A percentile compares a stretch with the other conserved stretches of the same genome.
Conservation (phyloP, 805 yeast genomes). For the Yarrowia sp. region DNA sequence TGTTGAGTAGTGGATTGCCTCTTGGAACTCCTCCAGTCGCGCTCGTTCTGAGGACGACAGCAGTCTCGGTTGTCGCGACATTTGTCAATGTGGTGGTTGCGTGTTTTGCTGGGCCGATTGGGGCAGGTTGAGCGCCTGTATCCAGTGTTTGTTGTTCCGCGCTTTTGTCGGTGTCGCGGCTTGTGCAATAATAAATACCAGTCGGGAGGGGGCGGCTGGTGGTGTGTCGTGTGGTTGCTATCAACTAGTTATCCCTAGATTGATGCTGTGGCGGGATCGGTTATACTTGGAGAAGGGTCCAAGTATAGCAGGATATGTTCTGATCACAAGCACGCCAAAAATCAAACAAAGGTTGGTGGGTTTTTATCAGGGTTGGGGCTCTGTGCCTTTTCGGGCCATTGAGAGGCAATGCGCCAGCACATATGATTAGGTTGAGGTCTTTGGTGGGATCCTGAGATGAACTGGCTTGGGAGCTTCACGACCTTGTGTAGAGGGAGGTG, state of each 20-base stretch:
- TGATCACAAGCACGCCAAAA: conserved; percentile 19
- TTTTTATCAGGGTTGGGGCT: conserved; percentile 6
- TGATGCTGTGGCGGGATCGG: not conserved
- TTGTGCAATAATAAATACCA: not conserved
- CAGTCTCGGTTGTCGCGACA: conserved; percentile 47
- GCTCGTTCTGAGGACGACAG: conserved; percentile 80
- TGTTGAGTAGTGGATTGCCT: conserved; percentile 90
- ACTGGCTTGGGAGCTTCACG: too few relatives aligned
- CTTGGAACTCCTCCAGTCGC: conserved; percentile 85
- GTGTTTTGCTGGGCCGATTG: not conserved
- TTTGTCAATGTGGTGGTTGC: not conserved
- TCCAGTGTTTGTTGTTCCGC: not conserved
- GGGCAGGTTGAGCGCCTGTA: not conserved
- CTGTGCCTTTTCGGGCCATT: not conserved
- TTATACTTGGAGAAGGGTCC: not conserved
- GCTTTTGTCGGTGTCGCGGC: not conserved
- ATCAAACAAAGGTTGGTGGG: conserved; percentile 11
- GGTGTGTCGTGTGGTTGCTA: not conserved
- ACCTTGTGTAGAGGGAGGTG: too few relatives aligned
- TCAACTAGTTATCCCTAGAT: not conserved
- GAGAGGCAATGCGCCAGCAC: conserved; percentile 17
- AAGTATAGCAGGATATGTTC: conserved; percentile 7
- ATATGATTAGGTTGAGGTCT: conserved; percentile 2
- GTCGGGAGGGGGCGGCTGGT: not conserved
- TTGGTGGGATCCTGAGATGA: not conserved